Evolutionary conservation across 2,329 filamentous ascomycete species (phyloP), one percentile per base, ranked within the genome.

Genomic region (Microascus cirrosus): DNA sequence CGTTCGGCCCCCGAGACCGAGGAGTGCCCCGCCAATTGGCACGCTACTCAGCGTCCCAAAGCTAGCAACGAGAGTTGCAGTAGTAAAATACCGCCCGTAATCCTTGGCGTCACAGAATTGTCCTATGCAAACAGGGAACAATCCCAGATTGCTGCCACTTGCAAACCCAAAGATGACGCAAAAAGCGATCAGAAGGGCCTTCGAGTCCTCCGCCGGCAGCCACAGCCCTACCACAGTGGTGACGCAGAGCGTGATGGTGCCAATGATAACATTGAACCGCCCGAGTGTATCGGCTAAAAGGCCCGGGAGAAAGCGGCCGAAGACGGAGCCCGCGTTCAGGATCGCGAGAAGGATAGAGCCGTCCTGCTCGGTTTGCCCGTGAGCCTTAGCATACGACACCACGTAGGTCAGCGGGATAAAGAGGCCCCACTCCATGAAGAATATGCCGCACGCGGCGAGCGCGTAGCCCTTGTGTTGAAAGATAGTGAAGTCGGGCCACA

Each of bases 81-180:
- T 90, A 1, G 87, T 85, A 65, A 87, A 89, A 66, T 87, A 89
- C 20, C 86, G 75, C 0, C 88, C 89, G 63, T 92, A 94, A 55
- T 90, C 78, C 57, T 85, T 78, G 2, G 87, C 86, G 36, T 85
- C 82, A 68, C 89, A 95, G 15, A 94, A 77, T 70, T 93, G 89
- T 1, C 89, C 87, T 1, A 95, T 79, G 63, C 89, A 93, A 0
- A 94, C 89, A 0, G 90, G 90, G 0, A 86, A 85, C 32, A 95
- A 69, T 1, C 83, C 84, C 62, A 95, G 86, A 63, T 91, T 92
- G 62, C 83, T 86, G 3, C 91, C 90, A 57, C 84, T 89, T 0
- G 84, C 85, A 64, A 95, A 90, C 1, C 90, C 90, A 68, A 95
- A 93, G 1, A 89, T 66, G 1, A 90, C 72, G 0, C 81, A 78